Base-by-base conservation (phyloP, 2,329 filamentous ascomycete genomes). In the Ophiocordyceps unilateralis region DNA sequence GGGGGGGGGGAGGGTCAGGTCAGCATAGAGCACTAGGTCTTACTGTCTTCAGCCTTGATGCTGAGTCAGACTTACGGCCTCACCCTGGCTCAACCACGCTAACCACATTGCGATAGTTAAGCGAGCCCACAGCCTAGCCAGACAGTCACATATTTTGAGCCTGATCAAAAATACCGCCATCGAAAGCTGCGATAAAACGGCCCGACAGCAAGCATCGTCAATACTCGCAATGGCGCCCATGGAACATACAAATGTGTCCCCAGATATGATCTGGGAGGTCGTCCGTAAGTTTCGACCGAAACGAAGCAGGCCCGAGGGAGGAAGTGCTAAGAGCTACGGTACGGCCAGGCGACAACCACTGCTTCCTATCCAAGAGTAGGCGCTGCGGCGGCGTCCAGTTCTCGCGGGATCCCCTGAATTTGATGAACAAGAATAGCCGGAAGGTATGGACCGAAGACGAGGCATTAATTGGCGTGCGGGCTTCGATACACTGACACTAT, bases 261-360 rank as follows among this genome's bases (percentile, higher is more conserved):
- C 80, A 62, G 88, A 95, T 70, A 76, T 95, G 58, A 71, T 94
- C 74, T 96, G 89, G 89, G 82, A 89, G 77, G 71, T 93, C 67
- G 80, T 81, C 75, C 85, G 88, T 95, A 80, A 68, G 87, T 87
- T 78, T 86, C 78, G 14, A 5, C 7, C 8, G 39, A 23, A 4
- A 7, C 20, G 8, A 15, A n/a, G 4, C 6, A 26, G 5, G 4
- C 14, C 9, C 22, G 23, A 45, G n/a, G 37, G 28, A 30, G 15
- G 34, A 9, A 15, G 36, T 20, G 44, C 30, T 36, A 20, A 39
- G 10, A 43, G 2, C 19, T 14, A 28, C 9, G 22, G n/a, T 30
- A 14, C 22, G 41, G 48, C 47, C 61, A 95, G 88, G 87, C 70
- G 70, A 69, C 72, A 78, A 86, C 71, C 94, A 93, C 72, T 70